Percentiles rank a stretch among this genome's conserved stretches.
Evolutionary conservation across 805 yeast genomes (phyloP).

Genomic region (Metschnikowia borealis): DNA sequence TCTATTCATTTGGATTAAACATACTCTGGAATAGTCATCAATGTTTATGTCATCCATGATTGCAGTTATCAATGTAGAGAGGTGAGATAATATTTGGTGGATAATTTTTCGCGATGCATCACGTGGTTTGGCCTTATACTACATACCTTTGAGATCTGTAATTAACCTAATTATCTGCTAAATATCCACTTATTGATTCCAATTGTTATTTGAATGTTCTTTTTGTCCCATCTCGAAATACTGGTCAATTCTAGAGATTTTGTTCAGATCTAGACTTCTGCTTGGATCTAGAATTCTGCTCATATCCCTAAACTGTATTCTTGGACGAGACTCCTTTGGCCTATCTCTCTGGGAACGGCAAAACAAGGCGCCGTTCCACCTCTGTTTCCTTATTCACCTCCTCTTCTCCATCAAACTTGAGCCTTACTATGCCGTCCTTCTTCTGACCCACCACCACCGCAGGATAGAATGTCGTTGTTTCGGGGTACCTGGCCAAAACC

Average conservation of each 20-base stretch:
- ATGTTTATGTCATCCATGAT: conserved; percentile 60
- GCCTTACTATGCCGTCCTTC: conserved; percentile 70
- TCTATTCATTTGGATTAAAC: conserved; percentile 19
- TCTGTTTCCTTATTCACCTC: conserved; percentile 94
- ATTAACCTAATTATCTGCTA: too few species aligned
- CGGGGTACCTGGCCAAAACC: conserved; percentile 93
- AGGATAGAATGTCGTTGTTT: conserved; percentile 93
- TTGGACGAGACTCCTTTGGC: neutral
- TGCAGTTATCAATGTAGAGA: neutral
- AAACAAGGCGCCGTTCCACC: conserved; percentile 77
- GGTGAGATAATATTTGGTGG: neutral
- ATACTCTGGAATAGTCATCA: conserved; percentile 59
- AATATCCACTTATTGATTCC: too few species aligned
- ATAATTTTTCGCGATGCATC: conserved; percentile 2
- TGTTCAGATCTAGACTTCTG: too few species aligned
- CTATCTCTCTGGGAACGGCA: conserved; percentile 57
- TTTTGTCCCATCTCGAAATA: too few species aligned
- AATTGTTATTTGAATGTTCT: too few species aligned
- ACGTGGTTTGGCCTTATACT: neutral
- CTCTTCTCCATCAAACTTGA: conserved; percentile 94
- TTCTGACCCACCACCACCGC: conserved; percentile 83
- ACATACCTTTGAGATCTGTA: neutral
- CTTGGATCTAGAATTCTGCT: too few species aligned
- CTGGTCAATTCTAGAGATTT: too few species aligned
- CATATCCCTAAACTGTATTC: too few species aligned